Conservation (phyloP, 495 filamentous ascomycete genomes). For the Hypomontagnella submonticulosa region DNA sequence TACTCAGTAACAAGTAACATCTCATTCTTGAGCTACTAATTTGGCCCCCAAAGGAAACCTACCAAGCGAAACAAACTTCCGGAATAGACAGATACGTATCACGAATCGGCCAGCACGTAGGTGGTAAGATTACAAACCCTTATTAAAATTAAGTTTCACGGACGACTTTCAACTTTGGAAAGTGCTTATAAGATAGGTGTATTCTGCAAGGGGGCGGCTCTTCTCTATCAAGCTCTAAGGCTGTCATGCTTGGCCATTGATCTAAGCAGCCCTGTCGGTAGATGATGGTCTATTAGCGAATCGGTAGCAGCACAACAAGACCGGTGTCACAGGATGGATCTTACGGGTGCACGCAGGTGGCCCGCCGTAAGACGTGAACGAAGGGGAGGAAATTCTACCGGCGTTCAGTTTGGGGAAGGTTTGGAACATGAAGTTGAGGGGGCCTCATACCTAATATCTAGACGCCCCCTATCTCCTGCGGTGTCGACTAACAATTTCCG, state of each 20-base stretch:
- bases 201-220: slow-evolving; percentile 20
- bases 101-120: slow-evolving; percentile 11
- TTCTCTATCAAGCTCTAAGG: slow-evolving; percentile 17
- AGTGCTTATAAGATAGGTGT: slow-evolving; percentile 2
- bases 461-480: neutral
- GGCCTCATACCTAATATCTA: neutral
- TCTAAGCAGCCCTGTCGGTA: slow-evolving; percentile 6
- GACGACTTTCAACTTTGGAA: slow-evolving; percentile 12
- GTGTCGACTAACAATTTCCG: neutral
- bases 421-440: slow-evolving; percentile 8
- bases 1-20: slow-evolving; percentile 9
- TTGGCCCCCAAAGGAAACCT: slow-evolving; percentile 31
- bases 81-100: slow-evolving; percentile 7
- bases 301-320: neutral
- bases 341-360: slow-evolving; percentile 8
- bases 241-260: neutral
- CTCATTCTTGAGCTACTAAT: neutral
- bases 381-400: slow-evolving; percentile 8
- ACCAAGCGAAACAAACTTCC: neutral
- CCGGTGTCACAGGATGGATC: slow-evolving; percentile 23
- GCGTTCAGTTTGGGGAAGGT: neutral
- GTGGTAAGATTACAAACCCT: slow-evolving; percentile 5
- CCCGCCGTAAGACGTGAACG: neutral
- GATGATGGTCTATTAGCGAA: neutral
- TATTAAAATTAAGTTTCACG: slow-evolving; percentile 9